Base-by-base conservation (phyloP, 192 early-diverging fungal species). In the Coemansia sp. region DNA sequence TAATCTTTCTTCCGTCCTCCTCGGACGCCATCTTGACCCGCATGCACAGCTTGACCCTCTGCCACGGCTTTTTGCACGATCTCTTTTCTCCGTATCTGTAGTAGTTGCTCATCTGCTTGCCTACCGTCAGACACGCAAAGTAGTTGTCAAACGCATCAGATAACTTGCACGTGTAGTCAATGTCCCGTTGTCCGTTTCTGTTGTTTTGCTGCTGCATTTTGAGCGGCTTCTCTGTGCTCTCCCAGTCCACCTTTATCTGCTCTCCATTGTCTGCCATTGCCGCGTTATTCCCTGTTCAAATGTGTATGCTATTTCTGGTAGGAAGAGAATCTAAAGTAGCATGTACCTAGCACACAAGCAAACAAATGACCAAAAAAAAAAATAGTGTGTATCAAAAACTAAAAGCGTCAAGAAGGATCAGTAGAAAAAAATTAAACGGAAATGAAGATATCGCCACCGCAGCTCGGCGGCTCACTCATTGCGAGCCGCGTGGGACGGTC, bases 81-180 rank as follows among this genome's bases (percentile, higher is more conserved):
- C 66, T 40, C 55, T 77, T 77, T 16, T 83, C 61, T 41, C 80
- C 80, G 21, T 83, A 83, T 9, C 80, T 62, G 67, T 83, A 83
- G 75, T 78, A 78, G 70, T 71, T 83, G 68, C 71, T 73, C 43
- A 83, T 47, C 67, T 83, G 80, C 56, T 71, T 77, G 32, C 80
- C 80, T 0, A 83, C 80, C 7, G 80, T 75, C 59, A 83, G 39
- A 45, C 79, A 82, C 6, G 62, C 62, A 64, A 73, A 76, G 74
- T 71, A 82, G 67, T 82, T 71, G 66, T 82, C 79, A 42, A 82
- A 82, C 10, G 74, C 79, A 41, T 58, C 65, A 16, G 79, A 82
- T 22, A 71, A 71, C 59, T 82, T 82, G 71, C 79, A 82, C 22
- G 67, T 71, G 39, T 76, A 71, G 65, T 78, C 56, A 21, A 52